Evolutionary conservation across 176 grass and related monocot species (phyloP).

Genomic region (Aegilops speltoides): DNA sequence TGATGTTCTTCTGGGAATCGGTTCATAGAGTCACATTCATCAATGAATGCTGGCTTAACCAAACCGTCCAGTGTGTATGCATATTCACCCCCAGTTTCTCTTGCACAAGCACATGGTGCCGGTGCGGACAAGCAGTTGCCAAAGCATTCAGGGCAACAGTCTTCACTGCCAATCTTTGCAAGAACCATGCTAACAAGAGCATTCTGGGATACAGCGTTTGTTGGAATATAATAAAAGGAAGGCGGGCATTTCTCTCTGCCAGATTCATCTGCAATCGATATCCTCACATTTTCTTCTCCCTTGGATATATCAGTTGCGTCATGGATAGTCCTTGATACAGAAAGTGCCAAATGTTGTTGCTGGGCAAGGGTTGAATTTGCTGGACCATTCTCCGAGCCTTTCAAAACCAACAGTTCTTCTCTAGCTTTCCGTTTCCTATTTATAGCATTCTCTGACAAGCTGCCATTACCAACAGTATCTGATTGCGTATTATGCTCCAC

Average conservation of each 20-base stretch:
- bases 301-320: conserved; percentile 64
- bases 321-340: conserved; percentile 32
- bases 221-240: conserved; percentile 58
- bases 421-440: conserved; percentile 16
- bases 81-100: conserved; percentile 60
- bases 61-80: conserved; percentile 59
- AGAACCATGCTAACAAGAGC: conserved; percentile 56
- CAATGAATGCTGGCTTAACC: conserved; percentile 51
- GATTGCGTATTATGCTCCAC: conserved; percentile 15
- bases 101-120: conserved; percentile 57
- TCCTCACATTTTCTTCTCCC: conserved; percentile 55
- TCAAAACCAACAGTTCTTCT: conserved; percentile 14
- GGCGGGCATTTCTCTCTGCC: conserved; percentile 34
- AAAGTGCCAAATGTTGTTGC: conserved; percentile 23
- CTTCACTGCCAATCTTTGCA: conserved; percentile 60
- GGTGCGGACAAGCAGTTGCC: conserved; percentile 47
- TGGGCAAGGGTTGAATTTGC: conserved; percentile 2
- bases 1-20: conserved; percentile 38
- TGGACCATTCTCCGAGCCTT: neutral
- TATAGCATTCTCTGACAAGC: conserved; percentile 1
- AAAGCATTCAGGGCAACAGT: conserved; percentile 62
- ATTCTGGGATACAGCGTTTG: conserved; percentile 50
- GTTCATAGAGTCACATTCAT: conserved; percentile 49
- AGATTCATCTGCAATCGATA: conserved; percentile 59
- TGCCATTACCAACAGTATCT: neutral